Conservation (phyloP, 1,284 basidiomycete genomes). For the Trichosporon faecale region DNA sequence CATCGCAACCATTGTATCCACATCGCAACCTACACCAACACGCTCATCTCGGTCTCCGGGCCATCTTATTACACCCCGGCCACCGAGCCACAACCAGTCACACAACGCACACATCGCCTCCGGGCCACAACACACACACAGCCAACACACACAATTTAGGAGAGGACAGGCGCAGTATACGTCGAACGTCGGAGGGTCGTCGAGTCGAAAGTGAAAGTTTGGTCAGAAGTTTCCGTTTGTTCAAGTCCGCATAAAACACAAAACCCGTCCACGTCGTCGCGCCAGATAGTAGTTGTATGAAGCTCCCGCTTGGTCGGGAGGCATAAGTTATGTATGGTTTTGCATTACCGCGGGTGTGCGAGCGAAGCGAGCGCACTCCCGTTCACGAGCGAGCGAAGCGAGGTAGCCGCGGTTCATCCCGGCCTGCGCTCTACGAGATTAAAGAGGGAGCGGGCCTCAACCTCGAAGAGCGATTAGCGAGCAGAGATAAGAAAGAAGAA, state of each 20-base stretch:
- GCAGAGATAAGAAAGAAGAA: too few relatives aligned
- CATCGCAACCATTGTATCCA: constrained; percentile 4
- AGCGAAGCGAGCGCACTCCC: not conserved
- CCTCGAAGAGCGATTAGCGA: too few relatives aligned
- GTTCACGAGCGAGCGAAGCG: too few relatives aligned
- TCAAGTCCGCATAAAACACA: not conserved
- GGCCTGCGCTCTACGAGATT: too few relatives aligned
- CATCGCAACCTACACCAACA: not conserved
- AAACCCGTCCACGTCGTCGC: not conserved
- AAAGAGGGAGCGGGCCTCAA: too few relatives aligned
- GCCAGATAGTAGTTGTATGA: not conserved
- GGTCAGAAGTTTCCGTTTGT: not conserved
- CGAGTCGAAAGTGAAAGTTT: not conserved
- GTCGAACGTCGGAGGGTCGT: not conserved
- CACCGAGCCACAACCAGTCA: too few relatives aligned
- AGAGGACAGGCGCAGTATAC: not conserved
- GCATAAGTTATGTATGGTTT: not conserved
- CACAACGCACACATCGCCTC: too few relatives aligned
- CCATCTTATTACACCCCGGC: not conserved
- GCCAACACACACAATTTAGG: not conserved
- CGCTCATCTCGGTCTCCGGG: not conserved
- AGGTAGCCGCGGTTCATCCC: too few relatives aligned
- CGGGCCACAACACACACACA: too few relatives aligned
- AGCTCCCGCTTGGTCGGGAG: not conserved
- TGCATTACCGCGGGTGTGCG: not conserved